These are phyloP conservation scores for Raffaelea arxii DNA, from an alignment of 2,329 filamentous ascomycete genomes.

Conservation along the genomic window DNA sequence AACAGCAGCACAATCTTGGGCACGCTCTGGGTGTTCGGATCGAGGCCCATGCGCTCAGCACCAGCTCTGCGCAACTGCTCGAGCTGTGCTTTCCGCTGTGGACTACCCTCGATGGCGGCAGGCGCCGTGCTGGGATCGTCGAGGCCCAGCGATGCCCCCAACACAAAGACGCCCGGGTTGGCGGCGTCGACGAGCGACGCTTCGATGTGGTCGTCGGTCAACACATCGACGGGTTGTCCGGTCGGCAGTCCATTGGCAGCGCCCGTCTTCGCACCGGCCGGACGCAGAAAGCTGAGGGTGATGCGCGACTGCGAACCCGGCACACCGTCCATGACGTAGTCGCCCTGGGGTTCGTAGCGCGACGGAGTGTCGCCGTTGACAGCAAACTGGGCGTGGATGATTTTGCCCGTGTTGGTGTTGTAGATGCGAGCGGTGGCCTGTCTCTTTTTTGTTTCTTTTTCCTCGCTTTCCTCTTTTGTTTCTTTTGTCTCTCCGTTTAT, in stretches of 20 bases:
- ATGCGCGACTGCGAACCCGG: conserved; percentile 24
- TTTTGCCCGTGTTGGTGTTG: conserved; percentile 63
- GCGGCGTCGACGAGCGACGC: conserved; percentile 30
- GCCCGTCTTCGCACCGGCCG: conserved; percentile 31
- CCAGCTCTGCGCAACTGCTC: conserved; percentile 27
- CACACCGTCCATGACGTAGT: conserved; percentile 30
- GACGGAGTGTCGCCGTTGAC: conserved; percentile 23
- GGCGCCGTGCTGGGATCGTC: conserved; percentile 8
- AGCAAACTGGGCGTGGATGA: conserved; percentile 27
- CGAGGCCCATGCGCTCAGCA: conserved; percentile 29
- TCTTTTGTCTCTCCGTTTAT: neutral
- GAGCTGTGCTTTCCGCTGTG: conserved; percentile 19
- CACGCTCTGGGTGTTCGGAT: conserved; percentile 25
- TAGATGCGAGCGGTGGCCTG: conserved; percentile 43
- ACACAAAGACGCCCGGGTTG: conserved; percentile 32
- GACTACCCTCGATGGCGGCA: conserved; percentile 21
- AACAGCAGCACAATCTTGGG: conserved; percentile 37
- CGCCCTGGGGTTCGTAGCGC: conserved; percentile 15
- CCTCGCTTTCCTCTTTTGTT: neutral
- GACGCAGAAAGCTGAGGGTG: conserved; percentile 26
- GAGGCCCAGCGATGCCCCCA: conserved; percentile 21
- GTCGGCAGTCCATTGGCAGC: conserved; percentile 25
- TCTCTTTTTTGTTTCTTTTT: neutral
- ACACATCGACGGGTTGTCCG: conserved; percentile 22
- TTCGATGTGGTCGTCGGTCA: conserved; percentile 17